A percentile compares a stretch with the other conserved stretches of the same genome.
These are phyloP conservation scores for Suillus plorans DNA, from an alignment of 768 basidiomycete species.

Conservation along the genomic window DNA sequence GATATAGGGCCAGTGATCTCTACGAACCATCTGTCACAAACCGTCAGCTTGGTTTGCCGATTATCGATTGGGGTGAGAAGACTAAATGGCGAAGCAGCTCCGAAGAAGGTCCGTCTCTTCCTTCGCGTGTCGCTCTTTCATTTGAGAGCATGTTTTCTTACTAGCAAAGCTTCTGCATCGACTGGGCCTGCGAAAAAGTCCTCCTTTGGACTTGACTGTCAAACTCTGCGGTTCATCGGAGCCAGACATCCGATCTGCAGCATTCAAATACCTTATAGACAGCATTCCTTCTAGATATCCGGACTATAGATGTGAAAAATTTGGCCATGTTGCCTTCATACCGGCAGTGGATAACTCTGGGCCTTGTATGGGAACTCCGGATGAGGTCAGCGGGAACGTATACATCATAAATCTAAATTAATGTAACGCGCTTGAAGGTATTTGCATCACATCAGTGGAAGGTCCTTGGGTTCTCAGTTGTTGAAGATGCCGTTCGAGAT, in stretches of 20 bases:
- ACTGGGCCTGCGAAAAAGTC: slow-evolving; percentile 67
- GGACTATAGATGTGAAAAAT: slow-evolving; percentile 56
- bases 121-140: neutral
- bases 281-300: slow-evolving; percentile 63
- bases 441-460: slow-evolving; percentile 69
- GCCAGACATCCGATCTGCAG: slow-evolving; percentile 48
- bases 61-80: slow-evolving; percentile 84
- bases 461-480: slow-evolving; percentile 71
- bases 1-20: slow-evolving; percentile 69
- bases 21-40: slow-evolving; percentile 83
- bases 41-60: slow-evolving; percentile 70
- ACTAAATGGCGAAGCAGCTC: slow-evolving; percentile 79
- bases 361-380: slow-evolving; percentile 56
- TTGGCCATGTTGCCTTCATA: slow-evolving; percentile 68
- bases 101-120: slow-evolving; percentile 68
- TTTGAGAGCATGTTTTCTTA: neutral
- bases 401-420: neutral
- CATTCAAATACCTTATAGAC: slow-evolving; percentile 82
- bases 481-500: slow-evolving; percentile 50
- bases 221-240: slow-evolving; percentile 64
- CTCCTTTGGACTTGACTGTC: slow-evolving; percentile 66
- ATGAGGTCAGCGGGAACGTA: slow-evolving; percentile 48
- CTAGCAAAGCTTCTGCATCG: slow-evolving; percentile 79
- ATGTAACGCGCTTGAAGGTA: slow-evolving; percentile 45
- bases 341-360: slow-evolving; percentile 63